Conservation (phyloP, 2,329 filamentous ascomycete genomes). For the Tolypocladium sp. region DNA sequence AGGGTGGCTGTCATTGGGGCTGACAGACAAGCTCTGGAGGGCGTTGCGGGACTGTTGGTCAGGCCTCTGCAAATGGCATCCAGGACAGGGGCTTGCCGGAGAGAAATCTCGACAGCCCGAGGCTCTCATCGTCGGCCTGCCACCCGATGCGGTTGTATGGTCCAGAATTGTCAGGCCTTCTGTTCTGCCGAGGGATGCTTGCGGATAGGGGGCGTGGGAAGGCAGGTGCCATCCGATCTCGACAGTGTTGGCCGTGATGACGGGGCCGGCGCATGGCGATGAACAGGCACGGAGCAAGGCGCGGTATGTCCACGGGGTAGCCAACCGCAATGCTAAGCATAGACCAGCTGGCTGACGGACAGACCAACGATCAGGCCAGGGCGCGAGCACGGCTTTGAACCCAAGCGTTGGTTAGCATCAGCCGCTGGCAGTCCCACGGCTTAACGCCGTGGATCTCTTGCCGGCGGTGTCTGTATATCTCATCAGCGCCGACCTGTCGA, state of each 20-base stretch:
- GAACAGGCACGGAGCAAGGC: not conserved
- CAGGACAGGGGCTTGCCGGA: not conserved
- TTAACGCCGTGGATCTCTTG: not conserved
- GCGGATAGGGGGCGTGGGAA: not conserved
- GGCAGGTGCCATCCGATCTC: not conserved
- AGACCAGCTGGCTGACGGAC: not conserved
- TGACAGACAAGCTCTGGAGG: not conserved
- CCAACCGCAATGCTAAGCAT: not conserved
- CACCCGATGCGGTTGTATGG: not conserved
- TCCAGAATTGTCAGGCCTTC: not conserved
- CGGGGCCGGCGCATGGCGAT: not conserved
- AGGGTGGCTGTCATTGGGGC: not conserved
- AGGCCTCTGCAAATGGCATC: not conserved
- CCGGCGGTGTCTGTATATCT: not conserved
- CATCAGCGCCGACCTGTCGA: not conserved
- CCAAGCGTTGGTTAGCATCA: not conserved
- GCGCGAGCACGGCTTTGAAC: not conserved
- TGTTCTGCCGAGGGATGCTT: not conserved
- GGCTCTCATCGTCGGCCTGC: not conserved
- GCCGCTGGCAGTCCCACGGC: not conserved
- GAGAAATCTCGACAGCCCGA: not conserved
- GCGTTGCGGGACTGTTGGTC: not conserved
- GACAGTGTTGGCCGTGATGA: not conserved
- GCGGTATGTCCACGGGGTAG: not conserved
- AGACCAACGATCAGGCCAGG: not conserved